Evolutionary conservation across 1,139 yeast genomes (phyloP), one percentile per base, ranked within the genome.

Genomic region (Debaryomycetaceae sp.): DNA sequence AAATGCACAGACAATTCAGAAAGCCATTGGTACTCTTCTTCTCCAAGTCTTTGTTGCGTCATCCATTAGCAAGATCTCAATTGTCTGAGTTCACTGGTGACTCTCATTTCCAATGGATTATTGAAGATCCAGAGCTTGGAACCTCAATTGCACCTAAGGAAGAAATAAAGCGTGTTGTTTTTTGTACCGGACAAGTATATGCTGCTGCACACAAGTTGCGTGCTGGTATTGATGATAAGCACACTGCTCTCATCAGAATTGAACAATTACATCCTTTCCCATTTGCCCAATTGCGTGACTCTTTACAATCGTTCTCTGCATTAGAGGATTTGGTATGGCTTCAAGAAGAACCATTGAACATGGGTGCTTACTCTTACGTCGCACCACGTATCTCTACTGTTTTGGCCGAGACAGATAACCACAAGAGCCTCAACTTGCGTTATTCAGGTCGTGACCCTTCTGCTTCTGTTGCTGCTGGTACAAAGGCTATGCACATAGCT

Each of bases 231-330:
- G 85, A 75, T 40, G 83, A 87, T 65, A 87, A 79, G 66, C 80
- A 81, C 52, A 87, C 97, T 47, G 97, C 98, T 5, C 75, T 92
- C 64, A 70, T 92, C 57, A 87, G 84, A 72, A 61, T 94, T 55
- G 99, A 94, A 72, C 98, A 94, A 75, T 63, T 91, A 57, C 97
- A 94, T 63, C 99, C 99, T 66, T 94, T 94, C 98, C 98, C 98
- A 68, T 94, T 74, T 70, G 92, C 94, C 45, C 96, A 87, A 72
- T 72, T 94, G 57, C 85, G 89, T 61, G 97, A 91, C 56, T 70
- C 87, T 30, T 73, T 94, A 55, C 75, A 87, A 68, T 64, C 80
- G 41, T 94, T 85, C 75, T 88, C 95, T 59, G 82, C 82, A 64
- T 62, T 84, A 48, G 83, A 85, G 65, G 98, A 94, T 63, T 72